These are phyloP conservation scores for Fonsecaea multimorphosa DNA, from an alignment of 2,329 filamentous ascomycete genomes.

Conservation along the genomic window DNA sequence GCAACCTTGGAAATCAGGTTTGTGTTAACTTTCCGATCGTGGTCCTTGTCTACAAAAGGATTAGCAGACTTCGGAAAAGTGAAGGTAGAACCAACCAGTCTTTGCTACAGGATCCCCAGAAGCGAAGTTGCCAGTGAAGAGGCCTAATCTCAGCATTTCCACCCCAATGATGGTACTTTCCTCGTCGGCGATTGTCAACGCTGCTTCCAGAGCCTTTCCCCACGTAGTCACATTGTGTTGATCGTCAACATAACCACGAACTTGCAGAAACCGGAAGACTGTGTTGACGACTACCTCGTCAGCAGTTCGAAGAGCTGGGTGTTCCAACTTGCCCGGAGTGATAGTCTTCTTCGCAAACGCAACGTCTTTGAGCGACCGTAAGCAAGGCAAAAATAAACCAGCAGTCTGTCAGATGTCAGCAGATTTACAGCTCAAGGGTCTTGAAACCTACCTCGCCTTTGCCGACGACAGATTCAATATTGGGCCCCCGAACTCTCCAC, in stretches of 20 bases:
- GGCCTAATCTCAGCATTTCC: constrained; percentile 79
- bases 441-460: constrained; percentile 39
- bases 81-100: constrained; percentile 23
- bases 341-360: constrained; percentile 74
- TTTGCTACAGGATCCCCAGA: constrained; percentile 42
- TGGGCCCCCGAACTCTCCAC: constrained; percentile 74
- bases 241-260: constrained; percentile 81
- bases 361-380: constrained; percentile 71
- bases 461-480: constrained; percentile 24
- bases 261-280: constrained; percentile 86
- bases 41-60: constrained; percentile 70
- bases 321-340: constrained; percentile 43
- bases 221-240: constrained; percentile 80
- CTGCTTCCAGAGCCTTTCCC: constrained; percentile 78
- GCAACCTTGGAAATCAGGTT: constrained; percentile 86
- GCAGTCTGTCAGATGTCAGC: constrained; percentile 30
- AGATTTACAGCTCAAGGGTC: constrained; percentile 23
- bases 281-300: constrained; percentile 76
- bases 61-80: constrained; percentile 22
- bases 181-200: constrained; percentile 70
- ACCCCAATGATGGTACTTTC: constrained; percentile 83
- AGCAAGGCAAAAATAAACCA: constrained; percentile 39
- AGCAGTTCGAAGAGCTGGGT: constrained; percentile 59
- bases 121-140: constrained; percentile 75
- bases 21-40: constrained; percentile 59